Evolutionary conservation across 2,329 filamentous ascomycete species (phyloP), one percentile per base, ranked within the genome.

Genomic region (Trichoderma hamatum): DNA sequence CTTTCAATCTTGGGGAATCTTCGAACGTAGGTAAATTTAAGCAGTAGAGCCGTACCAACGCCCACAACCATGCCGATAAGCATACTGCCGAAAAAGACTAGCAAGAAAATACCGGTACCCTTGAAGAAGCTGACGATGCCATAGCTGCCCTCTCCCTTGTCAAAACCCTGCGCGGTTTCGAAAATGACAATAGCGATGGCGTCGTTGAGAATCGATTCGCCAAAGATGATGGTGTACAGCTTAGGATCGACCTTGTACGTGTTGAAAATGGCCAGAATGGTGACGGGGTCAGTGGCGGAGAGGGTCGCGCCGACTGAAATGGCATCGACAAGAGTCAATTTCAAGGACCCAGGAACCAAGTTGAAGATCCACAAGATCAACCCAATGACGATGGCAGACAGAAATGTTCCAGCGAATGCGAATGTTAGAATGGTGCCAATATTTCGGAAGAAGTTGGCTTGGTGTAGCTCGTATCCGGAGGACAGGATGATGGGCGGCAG

Each of bases 191-290:
- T 99, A 72, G 96, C 96, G 76, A 99, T 95, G 55, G 96, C 96
- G 83, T 99, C 96, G 79, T 99, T 99, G 68, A 99, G 84, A 70
- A 99, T 98, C 9, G 95, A 97, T 82, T 99, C 96, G 78, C 96
- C 96, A 79, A 99, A 99, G 73, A 99, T 99, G 78, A 99, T 90
- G 34, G 96, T 99, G 82, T 99, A 99, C 21, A 99, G 87, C 82
- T 98, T 98, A 3, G 96, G 96, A 76, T 99, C 96, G 75, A 99
- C 96, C 82, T 98, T 98, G 87, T 98, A 99, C 1, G 96, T 92
- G 80, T 97, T 98, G 87, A 99, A 99, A 74, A 99, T 99, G 78
- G 96, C 96, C 66, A 99, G 85, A 75, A 99, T 98, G 0, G 96
- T 99, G 70, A 99, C 95, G 0, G 96, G 96, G 77, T 99, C 96